Base-by-base conservation (phyloP, 2,329 filamentous ascomycete species). In the Aciculosporium take region DNA sequence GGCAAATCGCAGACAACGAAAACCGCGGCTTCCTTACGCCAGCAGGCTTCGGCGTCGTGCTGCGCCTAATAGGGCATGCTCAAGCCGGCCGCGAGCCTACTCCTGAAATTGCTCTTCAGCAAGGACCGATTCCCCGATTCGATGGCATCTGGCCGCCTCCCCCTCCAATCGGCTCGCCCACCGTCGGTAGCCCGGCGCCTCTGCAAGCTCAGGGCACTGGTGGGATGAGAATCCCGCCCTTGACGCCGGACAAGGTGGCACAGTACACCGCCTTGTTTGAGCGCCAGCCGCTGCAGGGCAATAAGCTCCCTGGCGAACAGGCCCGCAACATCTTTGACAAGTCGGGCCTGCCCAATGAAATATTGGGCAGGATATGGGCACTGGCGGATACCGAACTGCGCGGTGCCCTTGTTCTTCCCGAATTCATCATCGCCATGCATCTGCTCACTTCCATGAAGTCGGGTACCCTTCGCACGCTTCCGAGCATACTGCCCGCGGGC, bases 341-440 rank as follows among this genome's bases (percentile, higher is more conserved):
- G 58, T 89, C 89, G 1, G 79, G 83, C 42, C 66, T 98, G 47
- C 83, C 89, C 5, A 95, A 93, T 57, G 87, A 96, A 52, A 74
- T 84, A 9, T 71, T 98, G 25, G 88, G 88, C n/a, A 79, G 83
- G 50, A 95, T 98, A 65, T 98, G 91, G 91, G 87, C 84, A 53
- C 72, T 98, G 46, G 83, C 88, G 18, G 91, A 98, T 58, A 91
- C 86, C 0, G 88, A 95, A 61, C 87, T 94, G 63, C 79, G 88
- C 40, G 91, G 91, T 39, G 79, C 82, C 25, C 71, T 98, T 28
- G 83, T 88, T 44, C 72, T 80, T 52, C 89, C 87, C 12, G 91
- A 96, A 54, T 98, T 98, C 58, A 84, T 94, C 56, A 93, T 98
- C 55, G 91, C 91, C 35, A 98, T 98, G 91, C 91, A 98, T 60